Evolutionary conservation across 805 yeast genomes (phyloP).

Genomic region (Candida oleophila): DNA sequence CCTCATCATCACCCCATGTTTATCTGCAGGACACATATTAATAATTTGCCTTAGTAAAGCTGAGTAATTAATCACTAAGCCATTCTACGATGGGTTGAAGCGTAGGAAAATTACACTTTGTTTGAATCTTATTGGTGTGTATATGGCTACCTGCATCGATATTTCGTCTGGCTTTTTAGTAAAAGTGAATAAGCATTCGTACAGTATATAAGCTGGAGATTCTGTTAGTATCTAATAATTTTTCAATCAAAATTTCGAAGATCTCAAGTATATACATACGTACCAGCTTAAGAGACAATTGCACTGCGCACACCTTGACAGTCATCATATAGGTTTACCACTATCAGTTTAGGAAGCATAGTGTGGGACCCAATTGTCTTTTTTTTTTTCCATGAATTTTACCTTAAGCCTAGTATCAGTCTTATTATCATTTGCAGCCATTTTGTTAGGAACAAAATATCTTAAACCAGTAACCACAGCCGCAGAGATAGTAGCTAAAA

Average conservation of each 20-base stretch:
- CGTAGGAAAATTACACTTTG: too few relatives aligned
- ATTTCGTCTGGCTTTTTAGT: too few relatives aligned
- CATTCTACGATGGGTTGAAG: too few relatives aligned
- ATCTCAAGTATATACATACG: too few relatives aligned
- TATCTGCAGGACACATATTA: background rate
- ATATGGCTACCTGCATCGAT: too few relatives aligned
- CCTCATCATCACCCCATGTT: background rate
- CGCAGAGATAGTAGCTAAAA: constrained; percentile 4
- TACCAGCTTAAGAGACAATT: too few relatives aligned
- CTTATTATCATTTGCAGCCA: background rate
- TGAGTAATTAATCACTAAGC: background rate
- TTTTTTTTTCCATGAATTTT: background rate
- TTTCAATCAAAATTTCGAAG: too few relatives aligned
- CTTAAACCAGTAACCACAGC: background rate
- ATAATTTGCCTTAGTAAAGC: background rate
- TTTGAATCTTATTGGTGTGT: too few relatives aligned
- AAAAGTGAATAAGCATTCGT: background rate
- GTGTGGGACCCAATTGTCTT: too few relatives aligned
- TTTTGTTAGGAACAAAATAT: background rate
- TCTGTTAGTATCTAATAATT: too few relatives aligned
- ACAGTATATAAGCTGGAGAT: too few relatives aligned
- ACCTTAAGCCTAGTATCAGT: background rate
- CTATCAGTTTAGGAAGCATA: too few relatives aligned
- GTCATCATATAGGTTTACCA: background rate
- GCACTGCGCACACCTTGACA: background rate